Evolutionary conservation across 352 stramenopile species (phyloP), one percentile per base, ranked within the genome.

Genomic region (Detonula confervacea): DNA sequence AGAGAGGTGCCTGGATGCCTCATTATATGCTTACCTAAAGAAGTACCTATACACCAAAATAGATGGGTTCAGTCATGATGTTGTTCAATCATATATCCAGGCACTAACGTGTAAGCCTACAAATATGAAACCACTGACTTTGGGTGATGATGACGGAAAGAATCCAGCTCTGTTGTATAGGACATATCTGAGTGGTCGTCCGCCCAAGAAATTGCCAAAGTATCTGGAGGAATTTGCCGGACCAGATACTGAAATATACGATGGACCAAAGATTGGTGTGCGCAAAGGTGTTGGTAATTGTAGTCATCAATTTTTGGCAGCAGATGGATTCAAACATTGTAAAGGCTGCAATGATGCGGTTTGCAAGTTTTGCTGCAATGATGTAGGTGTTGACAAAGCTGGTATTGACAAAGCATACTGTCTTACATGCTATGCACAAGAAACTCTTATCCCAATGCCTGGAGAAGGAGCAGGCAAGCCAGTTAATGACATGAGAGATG

Each of bases 41-140:
- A 73, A 63, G 25, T 66, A 52, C n/a, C 33, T 66, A 27, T 49
- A 51, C 46, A 27, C 46, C 16, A 39, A 60, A 47, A 59, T 22
- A 25, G 44, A 39, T 2, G 22, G 46, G 2, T 54, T 29, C 12
- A 20, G 27, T 12, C 29, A 57, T 60, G 22, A 76, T 39, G 54
- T 67, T n/a, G 56, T 69, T 25, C 0, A 77, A 14, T 69, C 55
- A 11, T 77, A 63, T 16, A 62, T 77, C 16, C 2, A 52, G 1
- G 68, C 55, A 3, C 25, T 77, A 7, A 3, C 69, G 3, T 77
- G 27, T 39, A 56, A 77, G 42, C 67, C 55, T 37, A 77, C 67
- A 25, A 68, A 77, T 59, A 1, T 12, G 2, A 42, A 30, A 1
- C 2, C 16, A 47, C 0, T 18, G 11, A 12, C 2, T 3, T 16